Conservation (phyloP, 768 basidiomycete species). For the Pholiota molesta region DNA sequence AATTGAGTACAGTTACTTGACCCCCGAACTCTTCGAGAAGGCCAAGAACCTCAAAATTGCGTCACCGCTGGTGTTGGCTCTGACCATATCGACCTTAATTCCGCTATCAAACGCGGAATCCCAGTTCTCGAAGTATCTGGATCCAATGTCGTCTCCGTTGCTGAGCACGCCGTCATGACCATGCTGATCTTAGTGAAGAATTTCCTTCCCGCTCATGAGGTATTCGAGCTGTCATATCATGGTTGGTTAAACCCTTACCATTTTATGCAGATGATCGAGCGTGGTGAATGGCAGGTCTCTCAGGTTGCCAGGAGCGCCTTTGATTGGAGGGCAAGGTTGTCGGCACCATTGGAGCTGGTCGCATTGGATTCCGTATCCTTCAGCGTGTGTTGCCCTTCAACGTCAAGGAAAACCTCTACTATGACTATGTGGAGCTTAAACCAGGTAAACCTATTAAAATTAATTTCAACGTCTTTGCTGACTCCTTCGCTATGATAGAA, state of each 20-base stretch:
- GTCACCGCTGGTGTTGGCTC: constrained; percentile 92
- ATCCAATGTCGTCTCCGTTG: constrained; percentile 89
- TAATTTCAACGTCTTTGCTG: neutral
- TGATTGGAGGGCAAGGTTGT: constrained; percentile 92
- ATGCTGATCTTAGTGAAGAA: constrained; percentile 91
- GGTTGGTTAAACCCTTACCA: neutral
- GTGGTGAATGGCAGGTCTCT: constrained; percentile 87
- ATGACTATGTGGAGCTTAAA: constrained; percentile 78
- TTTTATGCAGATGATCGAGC: constrained; percentile 65
- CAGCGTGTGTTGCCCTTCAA: constrained; percentile 82
- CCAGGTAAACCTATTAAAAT: constrained; percentile 39
- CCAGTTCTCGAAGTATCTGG: constrained; percentile 87
- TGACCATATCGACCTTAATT: constrained; percentile 89
- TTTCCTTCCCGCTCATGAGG: constrained; percentile 84
- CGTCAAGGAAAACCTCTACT: constrained; percentile 90
- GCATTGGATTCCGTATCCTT: constrained; percentile 86
- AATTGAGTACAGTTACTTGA: constrained; percentile 54
- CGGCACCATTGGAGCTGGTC: constrained; percentile 83
- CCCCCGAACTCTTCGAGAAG: constrained; percentile 70
- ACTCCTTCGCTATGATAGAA: constrained; percentile 46
- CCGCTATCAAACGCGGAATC: constrained; percentile 77
- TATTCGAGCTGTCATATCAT: neutral
- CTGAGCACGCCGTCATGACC: constrained; percentile 90
- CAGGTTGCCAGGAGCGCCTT: constrained; percentile 81
- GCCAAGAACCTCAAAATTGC: constrained; percentile 90